phyloP scores from a whole-genome alignment of 495 filamentous ascomycete species.

The Annulohypoxylon bovei region DNA sequence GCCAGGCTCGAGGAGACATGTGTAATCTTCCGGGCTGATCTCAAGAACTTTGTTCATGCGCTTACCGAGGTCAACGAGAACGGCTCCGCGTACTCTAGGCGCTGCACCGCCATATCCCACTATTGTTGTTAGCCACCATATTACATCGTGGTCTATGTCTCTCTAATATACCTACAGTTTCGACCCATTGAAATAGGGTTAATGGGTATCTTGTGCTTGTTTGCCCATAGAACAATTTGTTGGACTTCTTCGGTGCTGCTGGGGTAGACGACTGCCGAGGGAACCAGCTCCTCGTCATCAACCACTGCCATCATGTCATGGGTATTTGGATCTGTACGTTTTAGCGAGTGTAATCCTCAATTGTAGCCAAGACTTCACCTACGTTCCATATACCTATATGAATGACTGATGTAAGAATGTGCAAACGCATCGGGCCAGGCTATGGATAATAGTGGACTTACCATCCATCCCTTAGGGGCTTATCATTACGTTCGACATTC shows the following conservation, averaged over 20 bases:
- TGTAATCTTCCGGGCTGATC: constrained; percentile 60
- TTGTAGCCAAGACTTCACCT: constrained; percentile 1
- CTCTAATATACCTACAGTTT: constrained; percentile 45
- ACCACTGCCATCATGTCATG: constrained; percentile 65
- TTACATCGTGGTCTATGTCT: background rate
- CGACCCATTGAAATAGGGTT: constrained; percentile 64
- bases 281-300: constrained; percentile 62
- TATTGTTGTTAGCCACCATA: constrained; percentile 17
- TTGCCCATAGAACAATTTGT: constrained; percentile 55
- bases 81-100: constrained; percentile 60
- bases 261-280: constrained; percentile 62
- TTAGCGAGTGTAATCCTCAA: background rate
- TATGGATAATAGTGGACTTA: constrained; percentile 17
- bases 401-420: constrained; percentile 3
- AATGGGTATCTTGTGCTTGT: constrained; percentile 60
- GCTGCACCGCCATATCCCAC: constrained; percentile 66
- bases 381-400: constrained; percentile 60
- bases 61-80: constrained; percentile 62
- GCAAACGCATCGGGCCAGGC: background rate
- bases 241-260: constrained; percentile 58
- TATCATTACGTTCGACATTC: constrained; percentile 60
- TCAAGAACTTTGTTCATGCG: constrained; percentile 64
- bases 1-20: constrained; percentile 63
- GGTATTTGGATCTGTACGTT: constrained; percentile 53
- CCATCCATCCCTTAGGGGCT: constrained; percentile 60